Conservation (phyloP, 2,329 filamentous ascomycete species). For the Aspergillus eucalypticola region DNA sequence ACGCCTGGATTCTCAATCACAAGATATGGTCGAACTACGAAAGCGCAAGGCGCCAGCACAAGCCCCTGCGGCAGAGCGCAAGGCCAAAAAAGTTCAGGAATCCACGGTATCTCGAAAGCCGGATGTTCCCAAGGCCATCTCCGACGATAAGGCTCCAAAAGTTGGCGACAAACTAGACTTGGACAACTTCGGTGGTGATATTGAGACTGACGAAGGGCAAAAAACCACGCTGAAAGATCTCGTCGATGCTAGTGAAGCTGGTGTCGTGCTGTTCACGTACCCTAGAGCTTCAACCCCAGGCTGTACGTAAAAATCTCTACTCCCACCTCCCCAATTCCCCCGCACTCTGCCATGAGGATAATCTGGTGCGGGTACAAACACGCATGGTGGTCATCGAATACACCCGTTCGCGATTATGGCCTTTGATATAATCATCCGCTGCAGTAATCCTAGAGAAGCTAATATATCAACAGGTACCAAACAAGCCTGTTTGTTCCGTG, state of each 20-base stretch:
- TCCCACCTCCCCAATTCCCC: neutral
- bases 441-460: neutral
- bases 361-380: neutral
- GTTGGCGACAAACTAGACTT: slow-evolving; percentile 57
- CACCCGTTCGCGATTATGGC: neutral
- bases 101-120: slow-evolving; percentile 32
- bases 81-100: slow-evolving; percentile 32
- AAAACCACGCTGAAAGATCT: slow-evolving; percentile 79
- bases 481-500: slow-evolving; percentile 91
- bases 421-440: neutral
- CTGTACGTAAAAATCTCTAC: slow-evolving; percentile 63
- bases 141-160: slow-evolving; percentile 24
- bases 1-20: neutral
- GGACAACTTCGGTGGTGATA: slow-evolving; percentile 62
- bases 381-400: neutral
- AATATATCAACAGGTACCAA: slow-evolving; percentile 68
- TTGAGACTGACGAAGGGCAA: slow-evolving; percentile 81
- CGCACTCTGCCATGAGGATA: neutral
- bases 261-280: slow-evolving; percentile 92
- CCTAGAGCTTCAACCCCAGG: slow-evolving; percentile 92
- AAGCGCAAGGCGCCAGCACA: slow-evolving; percentile 60
- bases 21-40: slow-evolving; percentile 56
- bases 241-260: slow-evolving; percentile 77
- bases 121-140: slow-evolving; percentile 22
- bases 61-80: slow-evolving; percentile 42